Percentiles rank a stretch among this genome's conserved stretches.
Conservation (phyloP, 768 basidiomycete genomes). For the Trametes meyenii region DNA sequence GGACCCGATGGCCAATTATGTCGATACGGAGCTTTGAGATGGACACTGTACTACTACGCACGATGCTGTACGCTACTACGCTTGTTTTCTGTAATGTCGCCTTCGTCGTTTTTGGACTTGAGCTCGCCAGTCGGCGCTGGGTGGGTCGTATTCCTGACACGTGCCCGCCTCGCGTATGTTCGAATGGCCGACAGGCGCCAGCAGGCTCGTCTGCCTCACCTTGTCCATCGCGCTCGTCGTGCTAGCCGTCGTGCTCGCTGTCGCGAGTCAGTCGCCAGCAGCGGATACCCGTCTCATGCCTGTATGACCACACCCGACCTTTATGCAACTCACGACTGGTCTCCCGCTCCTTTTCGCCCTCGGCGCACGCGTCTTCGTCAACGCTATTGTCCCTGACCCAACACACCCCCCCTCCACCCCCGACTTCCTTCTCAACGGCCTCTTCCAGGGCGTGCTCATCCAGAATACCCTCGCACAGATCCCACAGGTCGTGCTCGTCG, state of each 20-base stretch:
- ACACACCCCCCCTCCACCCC: conserved; percentile 46
- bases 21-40: conserved; percentile 54
- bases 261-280: conserved; percentile 24
- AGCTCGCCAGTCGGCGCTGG: too few species aligned
- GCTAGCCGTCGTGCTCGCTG: conserved; percentile 23
- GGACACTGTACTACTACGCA: conserved; percentile 8
- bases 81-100: conserved; percentile 20
- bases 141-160: conserved; percentile 17
- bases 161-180: conserved; percentile 20
- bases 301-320: conserved; percentile 26
- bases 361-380: conserved; percentile 70
- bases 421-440: conserved; percentile 66
- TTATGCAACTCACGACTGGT: conserved; percentile 54
- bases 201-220: conserved; percentile 3
- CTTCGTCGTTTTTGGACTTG: too few species aligned
- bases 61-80: conserved; percentile 17
- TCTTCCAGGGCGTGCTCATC: conserved; percentile 76
- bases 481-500: conserved; percentile 54
- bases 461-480: conserved; percentile 64
- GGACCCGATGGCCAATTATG: conserved; percentile 93
- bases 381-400: conserved; percentile 47
- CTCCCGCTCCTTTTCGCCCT: conserved; percentile 75
- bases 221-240: conserved; percentile 15
- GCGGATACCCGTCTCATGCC: conserved; percentile 22
- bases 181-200: conserved; percentile 1